phyloP scores from a whole-genome alignment of 768 basidiomycete genomes.

The Suillus placidus region DNA sequence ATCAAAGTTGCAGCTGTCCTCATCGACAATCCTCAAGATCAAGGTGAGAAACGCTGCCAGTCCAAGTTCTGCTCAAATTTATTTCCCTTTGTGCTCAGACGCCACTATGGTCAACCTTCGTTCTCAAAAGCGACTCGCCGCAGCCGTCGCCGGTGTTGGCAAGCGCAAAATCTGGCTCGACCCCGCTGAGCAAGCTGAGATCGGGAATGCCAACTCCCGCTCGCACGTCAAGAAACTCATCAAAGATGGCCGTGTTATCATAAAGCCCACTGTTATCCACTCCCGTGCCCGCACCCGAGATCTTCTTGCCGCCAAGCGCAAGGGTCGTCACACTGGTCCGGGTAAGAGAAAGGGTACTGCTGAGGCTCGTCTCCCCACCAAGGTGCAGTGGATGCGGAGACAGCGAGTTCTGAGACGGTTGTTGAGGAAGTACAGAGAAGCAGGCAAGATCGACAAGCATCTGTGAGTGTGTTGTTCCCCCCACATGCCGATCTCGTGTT shows the following conservation, averaged over 20 bases:
- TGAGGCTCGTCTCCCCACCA: conserved; percentile 97
- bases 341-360: conserved; percentile 99
- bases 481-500: neutral
- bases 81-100: conserved; percentile 15
- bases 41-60: conserved; percentile 34
- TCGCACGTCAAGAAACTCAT: conserved; percentile 97
- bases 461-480: conserved; percentile 57
- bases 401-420: conserved; percentile 94
- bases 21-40: conserved; percentile 44
- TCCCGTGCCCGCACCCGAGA: conserved; percentile 94
- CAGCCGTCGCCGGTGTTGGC: conserved; percentile 93
- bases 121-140: conserved; percentile 98
- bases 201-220: conserved; percentile 99
- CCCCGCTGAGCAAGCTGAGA: conserved; percentile 96
- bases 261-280: conserved; percentile 92
- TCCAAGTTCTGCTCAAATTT: neutral
- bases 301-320: conserved; percentile 94
- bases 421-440: conserved; percentile 97
- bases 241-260: conserved; percentile 93
- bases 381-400: conserved; percentile 98
- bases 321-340: conserved; percentile 96
- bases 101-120: conserved; percentile 85
- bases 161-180: conserved; percentile 99
- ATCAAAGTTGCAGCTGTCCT: conserved; percentile 17
- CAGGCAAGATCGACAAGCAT: conserved; percentile 99